Base-by-base conservation (phyloP, 139 green algal genomes). In the Nannochloris sp. region DNA sequence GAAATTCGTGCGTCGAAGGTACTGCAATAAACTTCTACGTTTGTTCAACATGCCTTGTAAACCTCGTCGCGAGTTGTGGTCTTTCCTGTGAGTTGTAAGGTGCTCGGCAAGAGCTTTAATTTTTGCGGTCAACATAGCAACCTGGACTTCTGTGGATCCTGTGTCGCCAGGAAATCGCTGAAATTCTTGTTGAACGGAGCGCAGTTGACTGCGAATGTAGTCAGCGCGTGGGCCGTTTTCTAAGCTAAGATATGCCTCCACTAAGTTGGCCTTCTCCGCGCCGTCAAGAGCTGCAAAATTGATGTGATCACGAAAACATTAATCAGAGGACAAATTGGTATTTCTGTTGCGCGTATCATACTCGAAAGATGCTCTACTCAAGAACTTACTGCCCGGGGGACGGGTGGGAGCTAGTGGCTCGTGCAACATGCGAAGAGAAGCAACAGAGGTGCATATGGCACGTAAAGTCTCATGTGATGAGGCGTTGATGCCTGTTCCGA, bases 111-210 rank as follows among this genome's bases (percentile, higher is more conserved):
- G 39, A 29, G 58, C 31, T 24, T 56, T 27, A 35, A 85, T 83
- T 48, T 79, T 79, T 12, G 54, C 29, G 4, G 79, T 81, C 42
- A 84, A 63, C 30, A 60, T 32, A 23, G 70, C 77, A 10, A 80
- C 77, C 78, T 86, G 80, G 25, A 86, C 80, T 54, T 86, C 80
- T 35, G 80, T 71, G 19, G 65, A 76, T 6, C 80, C 80, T 3
- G 66, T 81, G 57, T 86, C 80, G 0, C 79, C 78, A 12, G 65
- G 56, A 42, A 72, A 79, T 6, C 79, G 60, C 39, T 83, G 61
- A 56, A 78, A 87, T 6, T 64, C 46, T 7, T 73, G n/a, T 19
- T 46, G 29, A 4, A 70, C 34, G 13, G 67, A 24, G 9, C 55
- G 76, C 24, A 72, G 47, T 29, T 25, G 6, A 19, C 51, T 6